Conservation (phyloP, 169 alveolate genomes). For the Condylostoma magnum region DNA sequence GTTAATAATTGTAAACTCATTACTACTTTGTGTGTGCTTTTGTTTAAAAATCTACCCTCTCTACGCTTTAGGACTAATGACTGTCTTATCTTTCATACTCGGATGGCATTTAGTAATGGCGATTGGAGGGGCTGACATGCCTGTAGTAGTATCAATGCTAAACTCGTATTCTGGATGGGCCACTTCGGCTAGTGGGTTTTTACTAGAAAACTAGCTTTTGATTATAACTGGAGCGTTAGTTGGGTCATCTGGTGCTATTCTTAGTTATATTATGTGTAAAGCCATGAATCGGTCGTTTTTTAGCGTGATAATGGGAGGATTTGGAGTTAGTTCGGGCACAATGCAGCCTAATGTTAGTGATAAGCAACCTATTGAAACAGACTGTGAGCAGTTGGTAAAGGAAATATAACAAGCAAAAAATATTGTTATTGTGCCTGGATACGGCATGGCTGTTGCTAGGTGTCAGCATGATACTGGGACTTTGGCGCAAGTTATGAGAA, state of each 20-base stretch:
- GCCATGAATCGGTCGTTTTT: constrained; percentile 72
- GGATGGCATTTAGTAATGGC: constrained; percentile 63
- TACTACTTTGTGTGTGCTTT: constrained; percentile 14
- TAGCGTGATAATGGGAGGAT: constrained; percentile 81
- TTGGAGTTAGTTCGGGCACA: constrained; percentile 42
- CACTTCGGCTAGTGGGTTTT: constrained; percentile 74
- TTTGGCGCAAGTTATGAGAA: constrained; percentile 58
- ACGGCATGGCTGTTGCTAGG: constrained; percentile 91
- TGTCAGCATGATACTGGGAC: constrained; percentile 82
- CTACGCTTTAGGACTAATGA: constrained; percentile 54
- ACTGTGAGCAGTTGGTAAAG: constrained; percentile 78
- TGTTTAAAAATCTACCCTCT: constrained; percentile 21
- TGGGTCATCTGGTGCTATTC: constrained; percentile 76
- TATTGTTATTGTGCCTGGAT: constrained; percentile 92
- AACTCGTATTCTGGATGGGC: constrained; percentile 90
- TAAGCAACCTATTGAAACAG: constrained; percentile 40
- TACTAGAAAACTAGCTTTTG: constrained; percentile 69
- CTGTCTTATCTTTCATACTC: constrained; percentile 58
- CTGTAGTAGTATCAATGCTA: constrained; percentile 82
- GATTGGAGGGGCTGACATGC: constrained; percentile 86
- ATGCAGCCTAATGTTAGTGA: constrained; percentile 22
- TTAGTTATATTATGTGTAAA: constrained; percentile 67
- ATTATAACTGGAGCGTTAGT: constrained; percentile 75
- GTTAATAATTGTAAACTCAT: background rate
- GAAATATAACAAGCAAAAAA: constrained; percentile 69